A percentile compares a stretch with the other conserved stretches of the same genome.
phyloP scores from a whole-genome alignment of 257 asterid species.

The Leonotis leonurus region DNA sequence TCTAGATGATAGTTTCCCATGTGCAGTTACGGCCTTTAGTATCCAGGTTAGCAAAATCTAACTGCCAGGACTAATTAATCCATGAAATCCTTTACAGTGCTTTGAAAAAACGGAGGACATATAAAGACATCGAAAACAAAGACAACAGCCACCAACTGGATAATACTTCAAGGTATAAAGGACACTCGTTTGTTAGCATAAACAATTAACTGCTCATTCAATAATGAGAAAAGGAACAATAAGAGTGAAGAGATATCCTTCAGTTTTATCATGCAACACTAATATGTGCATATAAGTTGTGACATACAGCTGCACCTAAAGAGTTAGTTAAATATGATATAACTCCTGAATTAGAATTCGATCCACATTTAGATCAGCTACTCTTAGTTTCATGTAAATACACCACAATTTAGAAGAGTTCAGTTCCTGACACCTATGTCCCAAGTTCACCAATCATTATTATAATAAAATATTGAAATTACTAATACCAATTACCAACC shows the following conservation, averaged over 20 bases:
- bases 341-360: not conserved
- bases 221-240: not conserved
- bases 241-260: not conserved
- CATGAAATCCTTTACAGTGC: not conserved
- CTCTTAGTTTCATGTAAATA: not conserved
- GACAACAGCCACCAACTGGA: not conserved
- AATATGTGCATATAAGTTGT: not conserved
- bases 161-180: not conserved
- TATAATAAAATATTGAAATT: not conserved
- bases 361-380: not conserved
- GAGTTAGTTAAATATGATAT: not conserved
- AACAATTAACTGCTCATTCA: not conserved
- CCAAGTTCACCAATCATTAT: not conserved
- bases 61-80: not conserved
- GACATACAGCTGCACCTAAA: not conserved
- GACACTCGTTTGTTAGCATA: not conserved
- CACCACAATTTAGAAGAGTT: not conserved
- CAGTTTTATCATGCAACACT: not conserved
- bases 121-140: not conserved
- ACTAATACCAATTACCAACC: not conserved
- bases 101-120: not conserved
- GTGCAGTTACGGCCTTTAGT: not conserved
- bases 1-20: not conserved
- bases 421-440: slow-evolving; percentile 1
- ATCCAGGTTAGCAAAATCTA: not conserved